Conservation (phyloP, 176 grass and related monocot genomes). For the Metroxylon sagu region DNA sequence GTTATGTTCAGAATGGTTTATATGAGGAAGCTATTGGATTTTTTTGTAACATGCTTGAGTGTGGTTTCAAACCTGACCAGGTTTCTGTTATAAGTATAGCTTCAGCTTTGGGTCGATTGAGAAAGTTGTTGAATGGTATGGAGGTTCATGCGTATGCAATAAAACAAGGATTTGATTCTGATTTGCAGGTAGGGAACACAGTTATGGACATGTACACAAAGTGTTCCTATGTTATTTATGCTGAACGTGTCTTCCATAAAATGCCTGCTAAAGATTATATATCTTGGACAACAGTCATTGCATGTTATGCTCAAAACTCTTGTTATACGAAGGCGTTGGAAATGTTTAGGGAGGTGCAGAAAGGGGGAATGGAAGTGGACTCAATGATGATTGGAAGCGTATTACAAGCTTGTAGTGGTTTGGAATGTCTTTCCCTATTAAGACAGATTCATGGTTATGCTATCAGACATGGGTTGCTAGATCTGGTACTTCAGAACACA, state of each 20-base stretch:
- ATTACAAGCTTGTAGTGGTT: slow-evolving; percentile 49
- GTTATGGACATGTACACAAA: slow-evolving; percentile 91
- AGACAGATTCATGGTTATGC: slow-evolving; percentile 69
- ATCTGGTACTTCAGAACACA: slow-evolving; percentile 61
- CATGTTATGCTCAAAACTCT: slow-evolving; percentile 51
- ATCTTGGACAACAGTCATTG: slow-evolving; percentile 73
- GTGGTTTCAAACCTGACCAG: slow-evolving; percentile 49
- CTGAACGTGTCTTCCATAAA: slow-evolving; percentile 38
- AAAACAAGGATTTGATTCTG: slow-evolving; percentile 48
- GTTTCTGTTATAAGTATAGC: slow-evolving; percentile 59
- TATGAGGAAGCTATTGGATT: slow-evolving; percentile 37
- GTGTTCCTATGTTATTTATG: slow-evolving; percentile 35
- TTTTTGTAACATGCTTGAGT: slow-evolving; percentile 43
- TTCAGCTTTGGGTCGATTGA: slow-evolving; percentile 57
- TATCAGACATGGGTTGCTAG: slow-evolving; percentile 55
- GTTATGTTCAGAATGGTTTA: slow-evolving; percentile 63
- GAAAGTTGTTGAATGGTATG: slow-evolving; percentile 37
- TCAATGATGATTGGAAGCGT: slow-evolving; percentile 80
- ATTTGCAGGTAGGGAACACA: slow-evolving; percentile 67
- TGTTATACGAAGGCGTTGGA: slow-evolving; percentile 37
- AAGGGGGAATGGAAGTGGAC: slow-evolving; percentile 48
- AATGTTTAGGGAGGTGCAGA: slow-evolving; percentile 37
- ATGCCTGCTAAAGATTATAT: slow-evolving; percentile 53
- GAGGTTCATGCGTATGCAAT: slow-evolving; percentile 84
- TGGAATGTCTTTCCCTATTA: slow-evolving; percentile 32